Base-by-base conservation (phyloP, 2,329 filamentous ascomycete genomes). In the Bipolaris victoriae region DNA sequence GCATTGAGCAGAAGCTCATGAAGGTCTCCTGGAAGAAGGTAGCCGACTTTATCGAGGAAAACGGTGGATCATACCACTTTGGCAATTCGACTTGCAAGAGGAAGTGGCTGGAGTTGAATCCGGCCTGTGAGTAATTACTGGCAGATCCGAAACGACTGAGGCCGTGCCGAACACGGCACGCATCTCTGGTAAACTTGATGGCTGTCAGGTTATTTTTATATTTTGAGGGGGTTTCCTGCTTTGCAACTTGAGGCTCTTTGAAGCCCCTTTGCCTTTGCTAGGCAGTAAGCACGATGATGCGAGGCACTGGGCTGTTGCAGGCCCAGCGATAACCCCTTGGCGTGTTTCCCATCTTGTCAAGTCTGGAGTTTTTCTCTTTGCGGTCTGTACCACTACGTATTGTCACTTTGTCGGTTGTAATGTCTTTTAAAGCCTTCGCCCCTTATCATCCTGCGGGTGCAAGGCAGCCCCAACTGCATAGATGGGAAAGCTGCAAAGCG, bases 31-130 rank as follows among this genome's bases (percentile, higher is more conserved):
- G 86, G 86, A 86, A 86, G 75, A 80, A 80, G 53, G 80, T 88
- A 20, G 79, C 81, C 1, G 80, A 84, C 31, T 82, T 81, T 60
- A 86, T 88, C 53, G 72, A 68, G 60, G 65, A 73, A 3, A 69
- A 82, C 43, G 83, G 84, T 2, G 84, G 84, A 7, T 82, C 81
- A 2, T 88, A 88, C 66, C 78, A 79, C 33, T 88, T 87, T 65
- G 85, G 84, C 2, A 83, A 85, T 63, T 81, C 84, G 2, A 87
- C 86, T 0, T 86, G 84, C 65, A 86, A 86, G 72, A 86, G 84
- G 75, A 87, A 86, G 75, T 88, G 84, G 82, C 72, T 78, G 15
- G 81, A 86, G 68, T 26, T 69, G 11, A 51, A 67, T 36, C 31
- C 50, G 7, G 31, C 4, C 20, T 45, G n/a, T 33, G 22, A 55